Conservation (phyloP, 495 filamentous ascomycete species). For the Filosporella fistucella region DNA sequence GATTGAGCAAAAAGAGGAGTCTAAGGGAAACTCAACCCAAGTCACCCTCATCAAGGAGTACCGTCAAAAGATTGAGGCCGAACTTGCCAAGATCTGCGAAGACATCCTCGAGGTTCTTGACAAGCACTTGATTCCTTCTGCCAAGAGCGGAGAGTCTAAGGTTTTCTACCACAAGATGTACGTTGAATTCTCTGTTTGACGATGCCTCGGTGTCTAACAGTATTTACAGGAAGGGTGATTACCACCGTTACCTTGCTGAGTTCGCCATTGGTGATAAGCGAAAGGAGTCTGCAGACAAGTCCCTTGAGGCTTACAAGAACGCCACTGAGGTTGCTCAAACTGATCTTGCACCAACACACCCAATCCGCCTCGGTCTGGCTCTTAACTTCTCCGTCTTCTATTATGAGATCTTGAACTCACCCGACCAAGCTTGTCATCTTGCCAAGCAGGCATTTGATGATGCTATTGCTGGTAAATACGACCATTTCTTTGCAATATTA, state of each 20-base stretch:
- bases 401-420: constrained; percentile 99
- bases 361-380: constrained; percentile 96
- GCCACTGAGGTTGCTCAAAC: constrained; percentile 98
- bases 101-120: constrained; percentile 97
- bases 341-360: constrained; percentile 96
- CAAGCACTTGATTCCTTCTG: constrained; percentile 92
- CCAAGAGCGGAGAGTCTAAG: constrained; percentile 96
- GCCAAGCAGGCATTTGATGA: constrained; percentile 99
- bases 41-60: constrained; percentile 97
- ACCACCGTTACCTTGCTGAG: constrained; percentile 99
- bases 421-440: constrained; percentile 97
- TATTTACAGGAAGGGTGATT: constrained; percentile 88
- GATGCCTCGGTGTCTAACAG: constrained; percentile 7
- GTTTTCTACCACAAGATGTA: constrained; percentile 99
- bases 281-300: constrained; percentile 94
- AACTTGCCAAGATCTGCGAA: constrained; percentile 99
- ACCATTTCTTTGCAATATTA: neutral
- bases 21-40: constrained; percentile 95
- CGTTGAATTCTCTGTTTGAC: constrained; percentile 24
- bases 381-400: constrained; percentile 99
- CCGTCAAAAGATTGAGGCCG: constrained; percentile 97
- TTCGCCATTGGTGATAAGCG: constrained; percentile 97
- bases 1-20: constrained; percentile 99
- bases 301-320: constrained; percentile 97
- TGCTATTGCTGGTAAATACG: constrained; percentile 83